A percentile compares a stretch with the other conserved stretches of the same genome.
These are phyloP conservation scores for Sporormia fimetaria DNA, from an alignment of 495 filamentous ascomycete genomes.

Conservation along the genomic window DNA sequence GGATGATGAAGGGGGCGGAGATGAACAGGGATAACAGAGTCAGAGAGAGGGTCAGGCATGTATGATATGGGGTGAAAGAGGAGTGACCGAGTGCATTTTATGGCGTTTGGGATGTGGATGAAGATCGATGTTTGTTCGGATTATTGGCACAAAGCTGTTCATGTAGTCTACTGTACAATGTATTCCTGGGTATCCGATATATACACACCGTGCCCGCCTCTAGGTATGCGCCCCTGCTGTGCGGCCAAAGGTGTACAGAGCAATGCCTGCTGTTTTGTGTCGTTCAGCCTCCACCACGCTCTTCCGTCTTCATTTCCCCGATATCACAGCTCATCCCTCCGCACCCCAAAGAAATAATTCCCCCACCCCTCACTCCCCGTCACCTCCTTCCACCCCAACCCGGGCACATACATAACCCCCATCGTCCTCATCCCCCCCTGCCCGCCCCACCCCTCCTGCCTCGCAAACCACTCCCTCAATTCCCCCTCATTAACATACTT, in stretches of 20 bases:
- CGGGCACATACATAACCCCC: constrained; percentile 86
- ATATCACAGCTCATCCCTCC: constrained; percentile 37
- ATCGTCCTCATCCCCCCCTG: constrained; percentile 40
- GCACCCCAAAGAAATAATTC: constrained; percentile 92
- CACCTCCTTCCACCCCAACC: constrained; percentile 82
- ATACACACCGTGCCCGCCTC: neutral
- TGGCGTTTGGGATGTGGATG: too few species aligned
- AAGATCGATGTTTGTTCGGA: too few species aligned
- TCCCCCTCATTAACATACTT: constrained; percentile 89
- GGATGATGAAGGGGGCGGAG: neutral
- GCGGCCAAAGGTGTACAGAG: too few species aligned
- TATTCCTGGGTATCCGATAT: constrained; percentile 8
- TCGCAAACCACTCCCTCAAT: constrained; percentile 49
- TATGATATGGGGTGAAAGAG: too few species aligned
- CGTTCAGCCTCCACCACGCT: too few species aligned
- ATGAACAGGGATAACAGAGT: neutral
- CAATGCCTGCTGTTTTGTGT: too few species aligned
- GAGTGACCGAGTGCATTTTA: too few species aligned
- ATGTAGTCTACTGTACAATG: constrained; percentile 4
- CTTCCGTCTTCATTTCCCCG: neutral
- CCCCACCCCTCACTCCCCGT: constrained; percentile 71
- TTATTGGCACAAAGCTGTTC: neutral
- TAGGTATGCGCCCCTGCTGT: neutral
- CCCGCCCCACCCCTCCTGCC: constrained; percentile 42
- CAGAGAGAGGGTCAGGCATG: neutral